A percentile compares a stretch with the other conserved stretches of the same genome.
These are phyloP conservation scores for Macrophomina tecta DNA, from an alignment of 2,329 filamentous ascomycete species.

Conservation along the genomic window DNA sequence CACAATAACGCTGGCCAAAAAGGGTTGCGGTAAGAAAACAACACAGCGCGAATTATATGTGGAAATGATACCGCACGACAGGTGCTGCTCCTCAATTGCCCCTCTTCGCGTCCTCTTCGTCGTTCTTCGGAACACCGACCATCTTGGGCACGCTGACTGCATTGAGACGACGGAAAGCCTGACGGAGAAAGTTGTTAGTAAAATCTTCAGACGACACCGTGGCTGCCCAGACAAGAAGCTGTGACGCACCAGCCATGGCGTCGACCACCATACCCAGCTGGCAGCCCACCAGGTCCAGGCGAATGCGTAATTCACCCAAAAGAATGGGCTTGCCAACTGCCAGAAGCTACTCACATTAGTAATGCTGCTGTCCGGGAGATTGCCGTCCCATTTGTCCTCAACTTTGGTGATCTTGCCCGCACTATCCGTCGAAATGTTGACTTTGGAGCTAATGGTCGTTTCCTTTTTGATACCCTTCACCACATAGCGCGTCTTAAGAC, in stretches of 20 bases:
- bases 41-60: constrained; percentile 31
- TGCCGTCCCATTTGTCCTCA: constrained; percentile 62
- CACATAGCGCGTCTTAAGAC: constrained; percentile 59
- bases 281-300: constrained; percentile 46
- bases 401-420: constrained; percentile 57
- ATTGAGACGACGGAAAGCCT: constrained; percentile 61
- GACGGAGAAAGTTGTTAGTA: constrained; percentile 36
- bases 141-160: constrained; percentile 58
- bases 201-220: background rate
- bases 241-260: constrained; percentile 49
- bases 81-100: constrained; percentile 45
- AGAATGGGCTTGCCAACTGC: constrained; percentile 43
- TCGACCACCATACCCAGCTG: constrained; percentile 49
- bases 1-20: too few species aligned
- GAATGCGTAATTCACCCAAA: constrained; percentile 48
- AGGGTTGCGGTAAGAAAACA: constrained; percentile 27
- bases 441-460: constrained; percentile 55
- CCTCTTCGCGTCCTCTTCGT: constrained; percentile 57
- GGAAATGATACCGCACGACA: background rate
- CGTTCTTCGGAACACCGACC: constrained; percentile 60
- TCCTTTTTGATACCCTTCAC: constrained; percentile 61
- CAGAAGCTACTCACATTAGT: constrained; percentile 50
- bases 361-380: constrained; percentile 57
- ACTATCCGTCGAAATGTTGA: constrained; percentile 54
- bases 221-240: background rate